Evolutionary conservation across 179 eudicot species (phyloP), one percentile per base, ranked within the genome.

Genomic region (Silene noctiflora): DNA sequence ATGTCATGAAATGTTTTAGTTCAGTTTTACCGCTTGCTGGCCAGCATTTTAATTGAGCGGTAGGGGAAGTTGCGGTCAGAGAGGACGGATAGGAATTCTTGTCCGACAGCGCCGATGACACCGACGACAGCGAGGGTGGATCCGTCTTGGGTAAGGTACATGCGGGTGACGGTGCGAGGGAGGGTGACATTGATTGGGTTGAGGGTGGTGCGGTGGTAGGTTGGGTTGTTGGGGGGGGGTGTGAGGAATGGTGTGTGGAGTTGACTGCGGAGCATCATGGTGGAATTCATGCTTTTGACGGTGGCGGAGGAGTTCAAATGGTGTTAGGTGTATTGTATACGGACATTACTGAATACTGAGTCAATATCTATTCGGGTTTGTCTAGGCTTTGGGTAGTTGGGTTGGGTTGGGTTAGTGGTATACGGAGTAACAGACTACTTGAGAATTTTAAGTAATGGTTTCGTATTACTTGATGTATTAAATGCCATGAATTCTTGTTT

Each of bases 81-180:
- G 29, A 95, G 81, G 56, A 95, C 99, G 79, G 99, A 95, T 71
- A 95, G 92, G 76, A 95, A 95, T 76, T 95, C 99, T 22, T 93
- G 97, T 4, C 99, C 99, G 59, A 95, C 99, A 64, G 99, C 98
- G 65, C 99, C 98, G 74, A 98, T 88, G 51, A 87, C 97, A 1
- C 99, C 99, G 78, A 95, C 93, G 69, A 93, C 76, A 73, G 97
- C 98, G 68, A 95, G 46, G 53, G 99, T 89, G n/a, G 99, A 98
- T 71, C 83, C 98, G 83, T 83, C 82, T 21, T 85, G 88, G 0
- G 71, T 81, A 59, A 88, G 90, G 35, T 95, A 70, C 95, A 91
- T 86, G 33, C 86, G 88, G 72, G 84, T 72, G 58, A 80, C 6
- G 24, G 61, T 10, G 14, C 68, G 67, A 71, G 17, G 16, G 73